Percentiles rank a stretch among this genome's conserved stretches.
These are phyloP conservation scores for Papiliotrema terrestris DNA, from an alignment of 1,284 basidiomycete species.

Conservation along the genomic window DNA sequence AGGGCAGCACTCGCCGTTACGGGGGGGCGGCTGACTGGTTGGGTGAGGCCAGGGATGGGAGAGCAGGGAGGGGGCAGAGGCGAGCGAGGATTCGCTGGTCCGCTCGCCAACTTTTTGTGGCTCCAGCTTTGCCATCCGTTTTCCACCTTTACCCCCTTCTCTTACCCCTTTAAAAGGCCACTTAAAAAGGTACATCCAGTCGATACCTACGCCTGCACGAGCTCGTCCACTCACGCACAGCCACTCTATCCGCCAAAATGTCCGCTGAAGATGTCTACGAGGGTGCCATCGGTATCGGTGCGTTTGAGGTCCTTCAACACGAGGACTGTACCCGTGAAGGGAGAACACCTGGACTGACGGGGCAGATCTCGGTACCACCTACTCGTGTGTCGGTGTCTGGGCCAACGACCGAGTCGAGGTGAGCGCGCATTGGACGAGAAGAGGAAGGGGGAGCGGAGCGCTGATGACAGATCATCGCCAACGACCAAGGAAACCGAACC, in stretches of 20 bases:
- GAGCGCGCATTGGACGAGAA: constrained; percentile 4
- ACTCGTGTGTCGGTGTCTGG: constrained; percentile 86
- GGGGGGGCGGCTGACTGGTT: too few species aligned
- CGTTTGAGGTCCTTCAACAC: constrained; percentile 14
- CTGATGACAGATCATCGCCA: constrained; percentile 78
- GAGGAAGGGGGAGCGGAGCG: background rate
- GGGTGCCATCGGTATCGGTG: constrained; percentile 89
- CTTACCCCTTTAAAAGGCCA: constrained; percentile 17
- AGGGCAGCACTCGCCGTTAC: too few species aligned
- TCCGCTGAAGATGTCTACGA: constrained; percentile 88
- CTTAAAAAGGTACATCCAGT: constrained; percentile 11
- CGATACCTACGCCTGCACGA: background rate
- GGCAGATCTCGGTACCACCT: constrained; percentile 51
- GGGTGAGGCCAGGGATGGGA: too few species aligned
- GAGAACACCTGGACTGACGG: constrained; percentile 1
- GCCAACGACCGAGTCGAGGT: constrained; percentile 89
- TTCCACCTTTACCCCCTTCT: constrained; percentile 8
- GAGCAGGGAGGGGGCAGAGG: background rate
- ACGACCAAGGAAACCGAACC: constrained; percentile 95
- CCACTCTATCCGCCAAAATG: constrained; percentile 55
- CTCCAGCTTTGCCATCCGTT: background rate
- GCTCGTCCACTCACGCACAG: constrained; percentile 7
- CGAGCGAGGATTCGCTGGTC: background rate
- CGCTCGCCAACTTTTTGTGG: background rate
- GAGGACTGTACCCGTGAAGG: background rate